These are phyloP conservation scores for Ustilago tritici DNA, from an alignment of 1,284 basidiomycete species.

Conservation along the genomic window DNA sequence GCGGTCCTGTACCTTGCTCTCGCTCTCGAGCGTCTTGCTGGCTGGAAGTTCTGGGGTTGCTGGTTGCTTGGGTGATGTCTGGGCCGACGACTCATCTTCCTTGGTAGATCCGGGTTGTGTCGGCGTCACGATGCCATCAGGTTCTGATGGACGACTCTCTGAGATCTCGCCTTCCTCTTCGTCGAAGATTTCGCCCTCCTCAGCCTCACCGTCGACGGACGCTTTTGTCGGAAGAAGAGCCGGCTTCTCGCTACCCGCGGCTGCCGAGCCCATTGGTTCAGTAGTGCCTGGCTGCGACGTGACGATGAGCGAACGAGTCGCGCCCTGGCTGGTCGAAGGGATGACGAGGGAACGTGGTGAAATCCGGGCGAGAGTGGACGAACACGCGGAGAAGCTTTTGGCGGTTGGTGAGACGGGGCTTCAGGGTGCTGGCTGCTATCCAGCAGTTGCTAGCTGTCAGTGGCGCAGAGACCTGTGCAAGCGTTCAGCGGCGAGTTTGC, in stretches of 20 bases:
- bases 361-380: too few species aligned
- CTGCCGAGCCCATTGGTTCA: conserved; percentile 10
- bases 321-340: neutral
- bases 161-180: conserved; percentile 49
- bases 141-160: conserved; percentile 16
- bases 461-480: neutral
- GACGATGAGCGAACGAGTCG: neutral
- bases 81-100: conserved; percentile 6
- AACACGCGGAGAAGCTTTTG: neutral
- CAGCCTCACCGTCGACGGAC: conserved; percentile 40
- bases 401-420: neutral
- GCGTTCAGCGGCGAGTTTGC: neutral
- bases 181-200: conserved; percentile 51
- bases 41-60: conserved; percentile 17
- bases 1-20: neutral
- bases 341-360: neutral
- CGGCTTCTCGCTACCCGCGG: conserved; percentile 5
- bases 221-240: conserved; percentile 13
- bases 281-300: conserved; percentile 36
- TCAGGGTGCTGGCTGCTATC: neutral
- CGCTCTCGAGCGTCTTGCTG: neutral
- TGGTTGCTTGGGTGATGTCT: conserved; percentile 20
- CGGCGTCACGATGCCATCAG: conserved; percentile 5
- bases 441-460: neutral
- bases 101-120: conserved; percentile 2